These are phyloP conservation scores for Solanum ossicruentum DNA, from an alignment of 257 asterid genomes.

Conservation along the genomic window DNA sequence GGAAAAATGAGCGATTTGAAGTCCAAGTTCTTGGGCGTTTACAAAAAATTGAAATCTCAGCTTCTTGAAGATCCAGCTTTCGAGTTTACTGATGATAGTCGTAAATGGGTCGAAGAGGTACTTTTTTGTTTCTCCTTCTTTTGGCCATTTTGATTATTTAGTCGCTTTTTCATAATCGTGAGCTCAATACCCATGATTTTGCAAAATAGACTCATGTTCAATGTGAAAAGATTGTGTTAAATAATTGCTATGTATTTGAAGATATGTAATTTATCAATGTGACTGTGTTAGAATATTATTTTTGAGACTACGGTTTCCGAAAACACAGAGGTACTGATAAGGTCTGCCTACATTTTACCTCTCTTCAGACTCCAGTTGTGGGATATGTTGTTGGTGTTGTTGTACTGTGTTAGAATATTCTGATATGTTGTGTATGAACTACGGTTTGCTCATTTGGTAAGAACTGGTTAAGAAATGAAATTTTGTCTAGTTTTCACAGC, in stretches of 20 bases:
- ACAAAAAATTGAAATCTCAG: conserved; percentile 61
- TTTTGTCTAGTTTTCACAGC: background rate
- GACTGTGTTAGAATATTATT: too few species aligned
- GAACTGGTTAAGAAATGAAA: background rate
- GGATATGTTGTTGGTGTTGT: too few species aligned
- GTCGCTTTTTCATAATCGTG: background rate
- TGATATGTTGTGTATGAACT: too few species aligned
- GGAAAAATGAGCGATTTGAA: conserved; percentile 27
- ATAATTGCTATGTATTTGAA: background rate
- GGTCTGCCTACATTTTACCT: too few species aligned
- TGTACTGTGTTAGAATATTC: too few species aligned
- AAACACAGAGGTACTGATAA: too few species aligned
- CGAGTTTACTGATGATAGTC: conserved; percentile 61
- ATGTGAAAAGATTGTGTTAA: background rate
- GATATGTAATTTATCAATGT: too few species aligned
- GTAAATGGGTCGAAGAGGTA: conserved; percentile 75
- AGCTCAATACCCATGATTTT: background rate
- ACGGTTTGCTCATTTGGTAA: background rate
- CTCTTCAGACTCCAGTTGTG: too few species aligned
- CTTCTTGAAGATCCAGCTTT: conserved; percentile 65
- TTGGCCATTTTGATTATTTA: background rate
- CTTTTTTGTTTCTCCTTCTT: background rate
- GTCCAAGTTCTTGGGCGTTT: conserved; percentile 42
- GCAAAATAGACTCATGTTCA: background rate
- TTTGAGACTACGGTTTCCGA: too few species aligned